A percentile compares a stretch with the other conserved stretches of the same genome.
Conservation (phyloP, 345 rosid genomes). For the Lagerstroemia speciosa region DNA sequence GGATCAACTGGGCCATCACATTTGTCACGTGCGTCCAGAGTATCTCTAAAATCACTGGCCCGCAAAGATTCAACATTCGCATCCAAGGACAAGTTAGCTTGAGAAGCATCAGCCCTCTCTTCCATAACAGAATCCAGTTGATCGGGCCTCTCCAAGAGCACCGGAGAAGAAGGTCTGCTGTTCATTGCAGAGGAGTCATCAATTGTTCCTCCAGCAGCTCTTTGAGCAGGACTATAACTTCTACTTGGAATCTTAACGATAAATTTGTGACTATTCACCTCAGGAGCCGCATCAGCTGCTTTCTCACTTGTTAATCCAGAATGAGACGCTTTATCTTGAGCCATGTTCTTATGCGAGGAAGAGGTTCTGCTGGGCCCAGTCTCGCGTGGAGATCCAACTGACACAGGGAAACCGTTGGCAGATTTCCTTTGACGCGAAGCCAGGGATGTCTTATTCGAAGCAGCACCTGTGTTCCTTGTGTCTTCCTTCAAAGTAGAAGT, state of each 20-base stretch:
- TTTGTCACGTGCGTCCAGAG: slow-evolving; percentile 34
- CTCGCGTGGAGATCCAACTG: slow-evolving; percentile 35
- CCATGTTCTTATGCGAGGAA: slow-evolving; percentile 35
- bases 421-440: slow-evolving; percentile 50
- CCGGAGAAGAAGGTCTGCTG: slow-evolving; percentile 59
- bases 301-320: slow-evolving; percentile 47
- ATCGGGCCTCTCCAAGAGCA: slow-evolving; percentile 49
- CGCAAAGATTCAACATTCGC: slow-evolving; percentile 51
- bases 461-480: slow-evolving; percentile 50
- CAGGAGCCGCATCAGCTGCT: slow-evolving; percentile 37
- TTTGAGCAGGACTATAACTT: slow-evolving; percentile 65
- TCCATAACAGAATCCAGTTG: slow-evolving; percentile 27
- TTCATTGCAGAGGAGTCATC: slow-evolving; percentile 46
- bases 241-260: slow-evolving; percentile 66
- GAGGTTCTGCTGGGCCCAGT: slow-evolving; percentile 36
- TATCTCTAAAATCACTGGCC: slow-evolving; percentile 54
- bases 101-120: slow-evolving; percentile 37
- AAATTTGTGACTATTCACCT: slow-evolving; percentile 54
- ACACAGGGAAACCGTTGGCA: slow-evolving; percentile 40
- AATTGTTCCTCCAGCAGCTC: slow-evolving; percentile 52
- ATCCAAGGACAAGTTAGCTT: slow-evolving; percentile 28
- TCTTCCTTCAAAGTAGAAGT: slow-evolving; percentile 59
- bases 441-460: slow-evolving; percentile 45
- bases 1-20: slow-evolving; percentile 41
- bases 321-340: slow-evolving; percentile 50